Evolutionary conservation across 345 rosid species (phyloP).

Genomic region (Physaria fendleri): DNA sequence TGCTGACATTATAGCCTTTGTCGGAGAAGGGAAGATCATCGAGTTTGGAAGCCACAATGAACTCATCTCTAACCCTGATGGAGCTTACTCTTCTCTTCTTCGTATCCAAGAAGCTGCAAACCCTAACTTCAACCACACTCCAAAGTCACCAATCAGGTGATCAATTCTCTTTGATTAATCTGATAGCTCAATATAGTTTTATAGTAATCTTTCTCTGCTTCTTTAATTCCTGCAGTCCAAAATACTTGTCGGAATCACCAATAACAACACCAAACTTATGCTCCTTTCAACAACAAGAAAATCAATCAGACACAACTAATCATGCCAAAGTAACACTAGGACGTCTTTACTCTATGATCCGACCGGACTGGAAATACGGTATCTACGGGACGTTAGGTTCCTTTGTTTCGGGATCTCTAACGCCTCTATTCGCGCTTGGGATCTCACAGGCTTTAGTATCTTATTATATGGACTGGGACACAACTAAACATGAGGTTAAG

Average conservation of each 20-base stretch:
- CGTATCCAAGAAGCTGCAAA: constrained; percentile 80
- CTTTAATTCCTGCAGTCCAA: neutral
- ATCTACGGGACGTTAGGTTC: constrained; percentile 61
- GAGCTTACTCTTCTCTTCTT: constrained; percentile 63
- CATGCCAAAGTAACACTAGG: constrained; percentile 37
- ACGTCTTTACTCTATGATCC: constrained; percentile 72
- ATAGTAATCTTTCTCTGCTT: neutral
- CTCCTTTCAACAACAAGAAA: constrained; percentile 49
- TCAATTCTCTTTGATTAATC: constrained; percentile 24
- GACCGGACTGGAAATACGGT: constrained; percentile 89
- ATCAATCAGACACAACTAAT: constrained; percentile 37
- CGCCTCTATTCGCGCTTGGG: constrained; percentile 97
- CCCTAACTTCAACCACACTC: constrained; percentile 44
- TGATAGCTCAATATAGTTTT: too few relatives aligned
- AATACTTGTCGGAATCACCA: constrained; percentile 17
- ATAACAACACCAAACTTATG: constrained; percentile 45
- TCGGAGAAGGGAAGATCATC: constrained; percentile 68
- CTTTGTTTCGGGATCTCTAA: constrained; percentile 74
- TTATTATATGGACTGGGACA: constrained; percentile 72
- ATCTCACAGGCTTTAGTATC: constrained; percentile 89
- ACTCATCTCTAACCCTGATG: constrained; percentile 56
- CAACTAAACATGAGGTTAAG: constrained; percentile 65
- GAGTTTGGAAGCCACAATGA: constrained; percentile 90
- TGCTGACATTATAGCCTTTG: constrained; percentile 84
- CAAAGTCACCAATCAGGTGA: constrained; percentile 50